Percentiles rank a stretch among this genome's conserved stretches.
phyloP scores from a whole-genome alignment of 1,284 basidiomycete species.

The Rhizopogon hawkerae region DNA sequence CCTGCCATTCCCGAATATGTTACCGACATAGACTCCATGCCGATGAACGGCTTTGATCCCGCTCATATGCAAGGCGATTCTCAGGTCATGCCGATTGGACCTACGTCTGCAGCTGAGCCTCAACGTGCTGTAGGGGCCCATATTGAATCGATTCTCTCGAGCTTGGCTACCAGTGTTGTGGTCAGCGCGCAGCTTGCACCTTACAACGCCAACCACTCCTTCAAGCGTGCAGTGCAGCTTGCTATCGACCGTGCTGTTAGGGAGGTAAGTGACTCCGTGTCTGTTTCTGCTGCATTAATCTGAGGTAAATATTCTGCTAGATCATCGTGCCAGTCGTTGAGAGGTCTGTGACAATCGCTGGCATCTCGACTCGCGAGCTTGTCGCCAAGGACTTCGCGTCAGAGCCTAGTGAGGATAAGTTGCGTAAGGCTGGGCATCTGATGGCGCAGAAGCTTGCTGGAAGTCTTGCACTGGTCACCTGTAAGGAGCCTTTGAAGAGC shows the following conservation, averaged over 20 bases:
- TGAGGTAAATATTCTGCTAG: constrained; percentile 28
- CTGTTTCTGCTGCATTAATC: not conserved
- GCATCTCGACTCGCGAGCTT: constrained; percentile 94
- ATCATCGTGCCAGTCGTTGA: constrained; percentile 98
- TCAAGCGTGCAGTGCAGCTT: constrained; percentile 88
- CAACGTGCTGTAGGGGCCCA: constrained; percentile 60
- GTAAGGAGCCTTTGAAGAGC: constrained; percentile 94
- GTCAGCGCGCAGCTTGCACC: constrained; percentile 70
- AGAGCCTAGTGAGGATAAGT: constrained; percentile 84
- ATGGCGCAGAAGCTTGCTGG: constrained; percentile 98
- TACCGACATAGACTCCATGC: constrained; percentile 59
- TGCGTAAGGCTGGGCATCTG: constrained; percentile 87
- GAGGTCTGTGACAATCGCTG: constrained; percentile 97
- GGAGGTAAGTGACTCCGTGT: constrained; percentile 49
- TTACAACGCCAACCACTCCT: constrained; percentile 70
- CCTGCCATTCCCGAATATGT: constrained; percentile 64
- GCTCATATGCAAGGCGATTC: constrained; percentile 42
- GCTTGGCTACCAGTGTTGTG: constrained; percentile 65
- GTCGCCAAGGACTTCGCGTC: constrained; percentile 96
- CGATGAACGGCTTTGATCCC: constrained; percentile 59
- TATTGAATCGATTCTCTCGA: constrained; percentile 73
- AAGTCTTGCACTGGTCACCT: constrained; percentile 93
- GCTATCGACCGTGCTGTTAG: constrained; percentile 93
- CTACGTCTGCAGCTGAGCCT: constrained; percentile 46
- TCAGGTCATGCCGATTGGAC: constrained; percentile 52